These are phyloP conservation scores for Nakazawaea laoshanensis DNA, from an alignment of 805 yeast species.

Conservation along the genomic window DNA sequence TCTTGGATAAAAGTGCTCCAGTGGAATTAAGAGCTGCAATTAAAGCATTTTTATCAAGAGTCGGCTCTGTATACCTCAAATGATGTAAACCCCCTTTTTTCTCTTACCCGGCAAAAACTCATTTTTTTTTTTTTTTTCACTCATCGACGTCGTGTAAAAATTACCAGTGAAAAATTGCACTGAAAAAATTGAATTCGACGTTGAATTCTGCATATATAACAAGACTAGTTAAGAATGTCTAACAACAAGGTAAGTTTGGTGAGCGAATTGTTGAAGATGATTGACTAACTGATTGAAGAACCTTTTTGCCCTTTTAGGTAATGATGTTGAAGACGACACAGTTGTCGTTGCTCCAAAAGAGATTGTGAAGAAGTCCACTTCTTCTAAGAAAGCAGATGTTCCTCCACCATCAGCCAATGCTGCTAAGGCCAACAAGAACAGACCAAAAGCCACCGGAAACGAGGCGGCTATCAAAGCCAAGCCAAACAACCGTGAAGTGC, in stretches of 20 bases:
- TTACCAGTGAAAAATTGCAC: too few species aligned
- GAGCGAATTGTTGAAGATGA: too few species aligned
- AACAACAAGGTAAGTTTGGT: neutral
- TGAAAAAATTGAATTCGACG: too few species aligned
- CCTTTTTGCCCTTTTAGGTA: slow-evolving; percentile 77
- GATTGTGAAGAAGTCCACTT: slow-evolving; percentile 71
- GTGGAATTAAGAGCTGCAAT: slow-evolving; percentile 55
- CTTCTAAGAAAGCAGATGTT: slow-evolving; percentile 80
- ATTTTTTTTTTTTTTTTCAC: too few species aligned
- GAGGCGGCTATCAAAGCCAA: slow-evolving; percentile 79
- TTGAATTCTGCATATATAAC: too few species aligned
- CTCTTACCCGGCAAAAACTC: too few species aligned
- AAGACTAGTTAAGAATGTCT: neutral
- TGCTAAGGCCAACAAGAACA: slow-evolving; percentile 66
- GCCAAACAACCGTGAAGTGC: slow-evolving; percentile 56
- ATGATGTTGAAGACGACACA: slow-evolving; percentile 77
- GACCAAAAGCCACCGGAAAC: slow-evolving; percentile 70
- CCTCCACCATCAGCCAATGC: slow-evolving; percentile 80
- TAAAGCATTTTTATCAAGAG: slow-evolving; percentile 46
- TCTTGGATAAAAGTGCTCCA: slow-evolving; percentile 54
- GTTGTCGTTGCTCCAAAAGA: slow-evolving; percentile 56
- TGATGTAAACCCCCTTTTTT: too few species aligned
- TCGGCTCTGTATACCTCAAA: slow-evolving; percentile 30
- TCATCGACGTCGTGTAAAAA: too few species aligned
- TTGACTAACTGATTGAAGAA: too few species aligned